Percentiles rank a stretch among this genome's conserved stretches.
phyloP scores from a whole-genome alignment of 805 yeast genomes.

The Myxozyma monticola region DNA sequence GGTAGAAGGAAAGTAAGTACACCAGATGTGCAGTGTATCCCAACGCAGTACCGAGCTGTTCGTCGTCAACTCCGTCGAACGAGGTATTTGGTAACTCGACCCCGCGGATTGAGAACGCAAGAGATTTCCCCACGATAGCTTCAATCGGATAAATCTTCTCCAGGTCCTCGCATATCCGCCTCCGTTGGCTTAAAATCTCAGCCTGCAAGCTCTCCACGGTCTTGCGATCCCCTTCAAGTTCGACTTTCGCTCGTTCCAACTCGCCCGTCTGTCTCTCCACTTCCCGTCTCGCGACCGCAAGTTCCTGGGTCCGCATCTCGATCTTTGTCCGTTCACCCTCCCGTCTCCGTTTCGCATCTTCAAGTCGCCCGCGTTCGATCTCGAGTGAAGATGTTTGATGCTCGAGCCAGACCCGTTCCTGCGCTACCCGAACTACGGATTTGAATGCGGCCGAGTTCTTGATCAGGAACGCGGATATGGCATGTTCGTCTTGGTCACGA shows the following conservation, averaged over 20 bases:
- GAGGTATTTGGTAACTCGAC: constrained; percentile 37
- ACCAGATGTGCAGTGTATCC: constrained; percentile 51
- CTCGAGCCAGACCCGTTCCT: constrained; percentile 16
- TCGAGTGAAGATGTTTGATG: constrained; percentile 10
- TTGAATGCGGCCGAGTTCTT: constrained; percentile 7
- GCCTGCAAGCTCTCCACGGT: background rate
- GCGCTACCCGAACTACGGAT: constrained; percentile 5
- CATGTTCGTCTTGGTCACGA: constrained; percentile 18
- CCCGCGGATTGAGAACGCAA: constrained; percentile 41
- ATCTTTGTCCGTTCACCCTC: constrained; percentile 8
- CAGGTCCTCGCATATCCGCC: constrained; percentile 36
- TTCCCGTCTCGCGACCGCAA: constrained; percentile 7
- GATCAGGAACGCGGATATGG: constrained; percentile 5
- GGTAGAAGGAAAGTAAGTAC: constrained; percentile 43
- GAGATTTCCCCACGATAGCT: constrained; percentile 19
- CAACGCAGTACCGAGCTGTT: constrained; percentile 43
- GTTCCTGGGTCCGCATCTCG: constrained; percentile 14
- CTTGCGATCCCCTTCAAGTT: constrained; percentile 1
- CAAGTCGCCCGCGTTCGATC: constrained; percentile 7
- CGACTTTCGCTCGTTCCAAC: background rate
- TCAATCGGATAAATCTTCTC: constrained; percentile 38
- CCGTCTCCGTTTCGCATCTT: background rate
- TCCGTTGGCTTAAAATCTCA: constrained; percentile 20
- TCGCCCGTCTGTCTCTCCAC: constrained; percentile 1
- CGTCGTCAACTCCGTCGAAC: constrained; percentile 29